Evolutionary conservation across 495 filamentous ascomycete genomes (phyloP).

Genomic region (Penicillium soppii): DNA sequence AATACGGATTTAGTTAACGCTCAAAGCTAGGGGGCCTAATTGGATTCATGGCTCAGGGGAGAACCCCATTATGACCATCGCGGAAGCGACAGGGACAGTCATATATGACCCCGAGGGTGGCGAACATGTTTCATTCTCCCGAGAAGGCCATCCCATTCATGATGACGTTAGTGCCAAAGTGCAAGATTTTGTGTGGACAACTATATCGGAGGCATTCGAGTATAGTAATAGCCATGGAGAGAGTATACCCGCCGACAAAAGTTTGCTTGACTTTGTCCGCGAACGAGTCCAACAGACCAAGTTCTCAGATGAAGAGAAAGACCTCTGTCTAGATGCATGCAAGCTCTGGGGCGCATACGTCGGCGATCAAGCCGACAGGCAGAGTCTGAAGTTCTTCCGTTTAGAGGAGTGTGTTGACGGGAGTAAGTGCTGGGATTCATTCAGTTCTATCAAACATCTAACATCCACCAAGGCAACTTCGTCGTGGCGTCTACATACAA

Average conservation of each 20-base stretch:
- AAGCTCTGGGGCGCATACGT: slow-evolving; percentile 88
- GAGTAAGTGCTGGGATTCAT: slow-evolving; percentile 47
- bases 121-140: slow-evolving; percentile 57
- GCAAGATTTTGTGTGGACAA: slow-evolving; percentile 70
- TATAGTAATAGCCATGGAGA: slow-evolving; percentile 69
- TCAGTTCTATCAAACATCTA: not conserved
- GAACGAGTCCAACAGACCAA: slow-evolving; percentile 58
- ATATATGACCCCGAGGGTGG: slow-evolving; percentile 55
- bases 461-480: slow-evolving; percentile 63
- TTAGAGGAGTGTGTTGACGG: slow-evolving; percentile 95
- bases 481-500: slow-evolving; percentile 87
- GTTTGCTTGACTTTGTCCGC: slow-evolving; percentile 76
- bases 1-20: not conserved
- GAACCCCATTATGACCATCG: slow-evolving; percentile 83
- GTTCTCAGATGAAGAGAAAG: slow-evolving; percentile 51
- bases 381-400: slow-evolving; percentile 91
- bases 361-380: slow-evolving; percentile 69
- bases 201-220: slow-evolving; percentile 74
- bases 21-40: slow-evolving; percentile 70
- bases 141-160: slow-evolving; percentile 58
- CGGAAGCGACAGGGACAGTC: slow-evolving; percentile 62
- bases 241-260: slow-evolving; percentile 62
- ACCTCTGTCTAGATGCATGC: slow-evolving; percentile 59
- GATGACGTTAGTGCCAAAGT: slow-evolving; percentile 51
- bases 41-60: slow-evolving; percentile 90